These are phyloP conservation scores for Oryza coarctata DNA, from an alignment of 176 grass and related monocot genomes.

Conservation along the genomic window DNA sequence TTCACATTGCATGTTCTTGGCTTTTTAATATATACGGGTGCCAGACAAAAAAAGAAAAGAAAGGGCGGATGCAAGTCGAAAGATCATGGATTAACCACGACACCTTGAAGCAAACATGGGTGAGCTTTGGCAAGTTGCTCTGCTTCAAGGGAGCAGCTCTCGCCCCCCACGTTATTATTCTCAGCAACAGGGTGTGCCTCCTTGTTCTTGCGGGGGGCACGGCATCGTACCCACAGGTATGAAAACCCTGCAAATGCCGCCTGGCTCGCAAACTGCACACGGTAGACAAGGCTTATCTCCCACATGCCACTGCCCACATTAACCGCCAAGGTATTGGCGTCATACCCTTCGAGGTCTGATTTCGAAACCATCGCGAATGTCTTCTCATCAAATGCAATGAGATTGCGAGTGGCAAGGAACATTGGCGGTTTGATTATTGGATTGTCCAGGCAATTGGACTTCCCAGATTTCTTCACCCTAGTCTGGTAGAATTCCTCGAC, in stretches of 20 bases:
- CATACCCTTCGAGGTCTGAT: conserved; percentile 83
- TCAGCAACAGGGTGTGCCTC: conserved; percentile 22
- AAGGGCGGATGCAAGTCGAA: not conserved
- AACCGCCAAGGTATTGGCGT: conserved; percentile 21
- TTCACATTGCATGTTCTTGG: conserved; percentile 30
- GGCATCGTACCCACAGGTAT: conserved; percentile 66
- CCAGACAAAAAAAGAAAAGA: conserved; percentile 41
- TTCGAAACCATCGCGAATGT: conserved; percentile 75
- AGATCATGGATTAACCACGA: conserved; percentile 57
- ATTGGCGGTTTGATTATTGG: conserved; percentile 41
- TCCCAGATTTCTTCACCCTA: conserved; percentile 52
- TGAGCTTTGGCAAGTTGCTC: conserved; percentile 45
- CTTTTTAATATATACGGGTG: conserved; percentile 41
- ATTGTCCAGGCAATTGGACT: conserved; percentile 14
- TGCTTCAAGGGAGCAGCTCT: conserved; percentile 68
- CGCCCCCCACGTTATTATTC: conserved; percentile 34
- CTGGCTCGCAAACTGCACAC: conserved; percentile 64
- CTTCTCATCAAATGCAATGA: conserved; percentile 68
- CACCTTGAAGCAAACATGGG: conserved; percentile 55
- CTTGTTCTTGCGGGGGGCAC: conserved; percentile 29
- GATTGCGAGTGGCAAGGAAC: conserved; percentile 38
- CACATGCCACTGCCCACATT: conserved; percentile 53
- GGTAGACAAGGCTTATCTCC: conserved; percentile 78
- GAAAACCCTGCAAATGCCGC: conserved; percentile 66
- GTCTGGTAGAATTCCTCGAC: conserved; percentile 71